Base-by-base conservation (phyloP, 345 rosid species). In the Hibiscus mutabilis region DNA sequence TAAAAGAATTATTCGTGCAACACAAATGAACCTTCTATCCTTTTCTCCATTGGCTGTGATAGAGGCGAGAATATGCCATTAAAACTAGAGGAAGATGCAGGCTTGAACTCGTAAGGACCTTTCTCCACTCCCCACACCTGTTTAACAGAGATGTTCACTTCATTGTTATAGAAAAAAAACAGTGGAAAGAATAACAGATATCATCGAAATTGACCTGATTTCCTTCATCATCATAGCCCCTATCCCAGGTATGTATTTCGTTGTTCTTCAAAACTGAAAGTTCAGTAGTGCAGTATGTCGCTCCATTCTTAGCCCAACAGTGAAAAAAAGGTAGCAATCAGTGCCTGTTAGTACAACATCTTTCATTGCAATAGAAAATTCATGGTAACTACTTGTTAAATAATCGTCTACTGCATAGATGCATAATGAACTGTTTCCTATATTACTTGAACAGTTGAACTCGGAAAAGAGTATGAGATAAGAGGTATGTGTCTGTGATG, bases 231-330 rank as follows among this genome's bases (percentile, higher is more conserved):
- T 90, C 97, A 8, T 84, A 94, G 31, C 99, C 96, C 46, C 91
- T 84, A 74, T 95, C 99, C 99, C 97, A 89, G 56, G 86, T 83
- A 66, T 90, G 96, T 71, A 89, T 80, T 83, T 95, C 97, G 59
- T 81, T 89, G 82, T 90, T 95, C 86, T 89, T 89, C 75, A 90
- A 49, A 66, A 95, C 69, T 2, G 91, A 76, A 55, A 95, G 97
- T 76, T 91, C 97, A 2, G 96, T 88, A 62, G 97, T 85, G 74
- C 88, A 90, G 84, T 82, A 82, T 44, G 84, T 69, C 33, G 96
- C 97, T 18, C 96, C 97, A 61, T 82, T 91, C 98, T 89, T 80
- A 55, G 5, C 10, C 40, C 25, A 33, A 40, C 27, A 46, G 44
- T 2, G 19, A n/a, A 49, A 31, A 18, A 18, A n/a, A 2, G 4